Base-by-base conservation (phyloP, 2,329 filamentous ascomycete genomes). In the Penicillium sp. region DNA sequence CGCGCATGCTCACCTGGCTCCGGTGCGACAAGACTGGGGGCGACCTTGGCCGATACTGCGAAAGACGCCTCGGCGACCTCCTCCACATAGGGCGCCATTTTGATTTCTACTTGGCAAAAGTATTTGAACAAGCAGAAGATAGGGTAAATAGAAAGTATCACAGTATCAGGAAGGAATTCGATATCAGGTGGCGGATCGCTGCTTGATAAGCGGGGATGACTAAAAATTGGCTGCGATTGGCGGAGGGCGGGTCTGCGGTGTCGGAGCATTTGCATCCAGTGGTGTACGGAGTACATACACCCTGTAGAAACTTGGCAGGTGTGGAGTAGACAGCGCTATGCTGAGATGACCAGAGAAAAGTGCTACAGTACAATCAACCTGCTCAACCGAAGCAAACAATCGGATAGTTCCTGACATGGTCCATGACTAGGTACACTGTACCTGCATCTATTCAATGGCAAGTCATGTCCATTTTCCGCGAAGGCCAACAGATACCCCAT, bases 11-110 rank as follows among this genome's bases (percentile, higher is more conserved):
- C 73, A 81, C 79, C 81, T 65, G 92, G 92, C 67, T 97, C 91
- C 34, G 93, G 92, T 16, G 93, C 93, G 56, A 97, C 88, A 46
- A 99, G 86, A 56, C 89, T 80, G 1, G 92, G 90, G 43, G 88
- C 85, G 47, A 81, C 77, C 70, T 90, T 90, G 49, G 91, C 77
- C 7, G 88, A 87, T 64, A 88, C 86, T 59, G 83, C 76, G 59
- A 95, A 76, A 55, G 90, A 86, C 50, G 89, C 84, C 54, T 84
- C 77, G 43, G 84, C 77, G 33, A 86, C 80, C 62, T 86, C 83
- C 74, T 95, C 87, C 37, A 95, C 75, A 19, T 87, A 89, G 14
- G 89, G 89, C 46, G 89, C 85, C 89, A 95, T 95, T 46, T 22
- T 34, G 3, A 16, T 22, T 37, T 16, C 10, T 40, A 1, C 29